Conservation (phyloP, 306 rosid genomes). For the Mimosa pudica region DNA sequence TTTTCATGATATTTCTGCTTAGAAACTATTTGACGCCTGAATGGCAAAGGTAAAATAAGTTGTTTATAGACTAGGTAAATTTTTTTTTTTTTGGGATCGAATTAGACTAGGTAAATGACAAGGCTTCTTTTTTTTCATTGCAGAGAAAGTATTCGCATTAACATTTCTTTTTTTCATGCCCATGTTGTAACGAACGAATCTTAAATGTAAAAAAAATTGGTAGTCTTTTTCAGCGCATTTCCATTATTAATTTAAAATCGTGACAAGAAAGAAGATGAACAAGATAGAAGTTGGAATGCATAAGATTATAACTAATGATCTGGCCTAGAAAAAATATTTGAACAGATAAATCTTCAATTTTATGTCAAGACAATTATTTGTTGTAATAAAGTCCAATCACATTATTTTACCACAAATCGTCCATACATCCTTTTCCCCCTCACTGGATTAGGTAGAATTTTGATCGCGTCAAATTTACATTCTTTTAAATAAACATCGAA, state of each 20-base stretch:
- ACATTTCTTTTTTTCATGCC: not conserved
- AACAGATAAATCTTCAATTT: too few relatives aligned
- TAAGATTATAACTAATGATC: too few relatives aligned
- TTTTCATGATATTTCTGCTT: conserved; percentile 20
- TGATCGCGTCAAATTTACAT: not conserved
- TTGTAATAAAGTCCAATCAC: not conserved
- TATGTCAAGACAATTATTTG: not conserved
- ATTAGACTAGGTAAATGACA: too few relatives aligned
- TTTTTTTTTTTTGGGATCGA: too few relatives aligned
- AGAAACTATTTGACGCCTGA: not conserved
- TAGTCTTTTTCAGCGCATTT: not conserved
- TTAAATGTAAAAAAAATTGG: too few relatives aligned
- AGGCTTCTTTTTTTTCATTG: too few relatives aligned
- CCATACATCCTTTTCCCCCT: not conserved
- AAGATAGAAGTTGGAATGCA: not conserved
- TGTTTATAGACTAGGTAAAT: not conserved
- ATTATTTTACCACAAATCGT: not conserved
- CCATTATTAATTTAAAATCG: not conserved
- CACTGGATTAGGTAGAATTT: not conserved
- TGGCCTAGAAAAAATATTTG: too few relatives aligned
- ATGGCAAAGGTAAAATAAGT: not conserved
- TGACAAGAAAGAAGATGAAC: not conserved
- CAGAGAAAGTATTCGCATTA: not conserved
- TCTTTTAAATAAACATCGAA: not conserved
- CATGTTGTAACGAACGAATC: not conserved